Percentiles rank a stretch among this genome's conserved stretches.
phyloP scores from a whole-genome alignment of 108 stramenopile genomes.

The Tribonema minus region DNA sequence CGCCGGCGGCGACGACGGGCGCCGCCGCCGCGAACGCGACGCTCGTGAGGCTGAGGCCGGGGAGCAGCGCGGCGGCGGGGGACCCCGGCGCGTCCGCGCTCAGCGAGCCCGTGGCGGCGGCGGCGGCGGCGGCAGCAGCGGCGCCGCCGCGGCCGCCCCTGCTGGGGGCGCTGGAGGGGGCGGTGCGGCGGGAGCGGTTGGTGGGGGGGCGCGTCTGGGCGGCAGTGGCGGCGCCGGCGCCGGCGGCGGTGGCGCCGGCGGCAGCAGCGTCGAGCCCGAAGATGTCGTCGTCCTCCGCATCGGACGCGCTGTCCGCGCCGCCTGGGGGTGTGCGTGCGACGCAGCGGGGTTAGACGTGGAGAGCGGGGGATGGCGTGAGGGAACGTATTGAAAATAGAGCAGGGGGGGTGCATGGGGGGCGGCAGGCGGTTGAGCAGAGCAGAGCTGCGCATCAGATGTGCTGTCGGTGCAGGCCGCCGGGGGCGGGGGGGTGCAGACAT shows the following conservation, averaged over 20 bases:
- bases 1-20: constrained; percentile 29
- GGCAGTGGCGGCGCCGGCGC: not conserved
- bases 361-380: no score
- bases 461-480: no score
- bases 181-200: not conserved
- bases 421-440: no score
- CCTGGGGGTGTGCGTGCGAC: not conserved
- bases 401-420: no score
- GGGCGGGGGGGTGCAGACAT: no score
- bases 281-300: not conserved
- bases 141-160: not conserved
- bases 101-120: not conserved
- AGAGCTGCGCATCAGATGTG: no score
- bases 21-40: constrained; percentile 28
- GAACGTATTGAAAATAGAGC: no score
- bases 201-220: not conserved
- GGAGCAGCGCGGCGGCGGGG: not conserved
- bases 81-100: constrained; percentile 7
- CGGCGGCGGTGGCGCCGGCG: not conserved
- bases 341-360: not conserved
- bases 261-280: not conserved
- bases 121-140: not conserved
- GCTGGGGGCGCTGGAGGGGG: not conserved
- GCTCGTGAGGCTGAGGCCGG: not conserved
- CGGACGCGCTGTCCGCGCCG: not conserved